A percentile compares a stretch with the other conserved stretches of the same genome.
phyloP scores from a whole-genome alignment of 2,329 filamentous ascomycete species.

The Fusarium globosum region DNA sequence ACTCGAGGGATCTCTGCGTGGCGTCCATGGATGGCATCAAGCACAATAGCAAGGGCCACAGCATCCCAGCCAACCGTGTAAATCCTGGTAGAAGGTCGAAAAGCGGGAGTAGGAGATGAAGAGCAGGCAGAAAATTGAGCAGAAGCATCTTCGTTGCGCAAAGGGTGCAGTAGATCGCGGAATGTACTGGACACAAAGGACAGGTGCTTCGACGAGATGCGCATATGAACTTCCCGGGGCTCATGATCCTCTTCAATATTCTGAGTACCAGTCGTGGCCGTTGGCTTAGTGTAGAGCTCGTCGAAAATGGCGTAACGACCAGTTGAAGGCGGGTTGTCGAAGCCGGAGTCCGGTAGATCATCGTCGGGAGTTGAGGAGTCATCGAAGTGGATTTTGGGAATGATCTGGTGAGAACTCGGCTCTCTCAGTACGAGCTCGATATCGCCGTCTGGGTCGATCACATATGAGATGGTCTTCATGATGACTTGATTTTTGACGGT shows the following conservation, averaged over 20 bases:
- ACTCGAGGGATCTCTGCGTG: not conserved
- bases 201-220: not conserved
- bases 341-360: not conserved
- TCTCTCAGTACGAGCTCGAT: not conserved
- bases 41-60: not conserved
- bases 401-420: not conserved
- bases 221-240: not conserved
- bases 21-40: constrained; percentile 9
- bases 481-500: not conserved
- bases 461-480: not conserved
- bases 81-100: not conserved
- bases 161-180: not conserved
- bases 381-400: not conserved
- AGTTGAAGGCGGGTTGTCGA: not conserved
- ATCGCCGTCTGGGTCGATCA: not conserved
- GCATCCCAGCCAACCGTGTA: constrained; percentile 1
- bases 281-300: not conserved
- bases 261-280: rapidly evolving
- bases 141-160: not conserved
- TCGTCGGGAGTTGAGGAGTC: not conserved
- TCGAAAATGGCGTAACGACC: not conserved
- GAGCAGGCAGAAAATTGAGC: not conserved
- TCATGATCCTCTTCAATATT: rapidly evolving
- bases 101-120: not conserved
- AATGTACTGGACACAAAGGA: not conserved